Evolutionary conservation across 2,329 filamentous ascomycete genomes (phyloP), one percentile per base, ranked within the genome.

Genomic region (Penicillium expansum): DNA sequence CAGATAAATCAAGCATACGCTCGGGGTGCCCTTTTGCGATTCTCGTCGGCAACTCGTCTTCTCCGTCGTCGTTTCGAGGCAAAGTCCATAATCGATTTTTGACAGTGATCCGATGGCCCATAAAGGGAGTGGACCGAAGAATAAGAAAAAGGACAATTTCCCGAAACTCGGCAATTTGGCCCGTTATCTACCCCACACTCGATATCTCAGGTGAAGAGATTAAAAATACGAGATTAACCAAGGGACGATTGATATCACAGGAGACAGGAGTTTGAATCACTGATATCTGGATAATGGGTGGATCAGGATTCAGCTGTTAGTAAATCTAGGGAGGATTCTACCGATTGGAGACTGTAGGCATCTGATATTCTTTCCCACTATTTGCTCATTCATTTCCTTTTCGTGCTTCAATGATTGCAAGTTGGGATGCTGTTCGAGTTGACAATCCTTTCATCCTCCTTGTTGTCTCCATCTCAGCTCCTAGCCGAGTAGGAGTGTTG

Each of bases 11-110:
- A 27, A 53, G 67, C 62, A 30, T 57, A 68, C 62, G 72, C 72
- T 62, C 68, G 61, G 61, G 64, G 24, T 6, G 72, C 71, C 38
- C 72, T 61, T 55, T 74, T 74, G 22, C 72, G 69, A 56, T 73
- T 65, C 55, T 68, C 67, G 33, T 74, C 72, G 43, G 72, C 62
- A 48, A 74, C 69, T 30, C 69, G 63, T 13, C 67, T 64, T 29
- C 60, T 58, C 20, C 59, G 53, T 18, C 66, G 60, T 33, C 58
- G 55, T 16, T 47, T 48, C 8, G 56, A 57, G n/a, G 48, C 45
- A 24, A 20, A 43, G 41, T 32, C 22, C 43, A 47, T 39, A 14
- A 14, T 22, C 2, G 9, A 13, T 16, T 22, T 22, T 27, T n/a
- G 14, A 16, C 33, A 14, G 24, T 18, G 18, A 41, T 13, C 30